A percentile compares a stretch with the other conserved stretches of the same genome.
These are phyloP conservation scores for Claviceps africana DNA, from an alignment of 2,329 filamentous ascomycete species.

Conservation along the genomic window DNA sequence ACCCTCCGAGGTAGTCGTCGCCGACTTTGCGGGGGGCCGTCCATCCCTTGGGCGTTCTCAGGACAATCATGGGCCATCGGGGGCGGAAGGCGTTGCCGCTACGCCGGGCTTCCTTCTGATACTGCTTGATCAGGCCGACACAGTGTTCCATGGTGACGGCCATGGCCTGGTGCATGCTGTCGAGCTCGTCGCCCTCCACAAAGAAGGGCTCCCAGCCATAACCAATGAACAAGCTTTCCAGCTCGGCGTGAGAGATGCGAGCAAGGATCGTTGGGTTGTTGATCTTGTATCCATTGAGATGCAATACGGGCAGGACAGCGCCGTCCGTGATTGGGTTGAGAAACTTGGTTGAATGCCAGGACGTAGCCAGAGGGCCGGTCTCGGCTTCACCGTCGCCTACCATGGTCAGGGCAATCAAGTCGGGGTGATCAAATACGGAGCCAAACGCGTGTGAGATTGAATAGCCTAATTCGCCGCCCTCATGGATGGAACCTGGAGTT, in stretches of 20 bases:
- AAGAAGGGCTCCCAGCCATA: conserved; percentile 74
- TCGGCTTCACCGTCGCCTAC: conserved; percentile 74
- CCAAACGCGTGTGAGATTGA: conserved; percentile 68
- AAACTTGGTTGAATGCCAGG: conserved; percentile 75
- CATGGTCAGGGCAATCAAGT: conserved; percentile 63
- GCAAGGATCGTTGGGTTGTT: conserved; percentile 65
- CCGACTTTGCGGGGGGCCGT: conserved; percentile 60
- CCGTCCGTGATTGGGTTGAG: conserved; percentile 67
- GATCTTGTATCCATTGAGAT: conserved; percentile 77
- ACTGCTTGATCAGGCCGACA: conserved; percentile 51
- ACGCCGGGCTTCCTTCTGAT: conserved; percentile 58
- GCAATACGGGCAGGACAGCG: conserved; percentile 62
- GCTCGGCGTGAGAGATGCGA: conserved; percentile 59
- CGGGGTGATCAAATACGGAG: conserved; percentile 59
- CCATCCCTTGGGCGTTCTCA: conserved; percentile 70
- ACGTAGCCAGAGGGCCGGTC: conserved; percentile 63
- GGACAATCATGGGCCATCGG: conserved; percentile 65
- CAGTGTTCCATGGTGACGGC: conserved; percentile 61
- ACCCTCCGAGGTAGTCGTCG: conserved; percentile 58
- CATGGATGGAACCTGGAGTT: conserved; percentile 63
- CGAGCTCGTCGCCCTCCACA: conserved; percentile 59
- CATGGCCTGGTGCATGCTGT: conserved; percentile 73
- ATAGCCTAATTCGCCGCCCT: conserved; percentile 73
- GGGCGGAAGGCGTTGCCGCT: conserved; percentile 56
- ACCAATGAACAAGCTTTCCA: conserved; percentile 53